Base-by-base conservation (phyloP, 345 rosid species). In the Odontarrhena argentea region DNA sequence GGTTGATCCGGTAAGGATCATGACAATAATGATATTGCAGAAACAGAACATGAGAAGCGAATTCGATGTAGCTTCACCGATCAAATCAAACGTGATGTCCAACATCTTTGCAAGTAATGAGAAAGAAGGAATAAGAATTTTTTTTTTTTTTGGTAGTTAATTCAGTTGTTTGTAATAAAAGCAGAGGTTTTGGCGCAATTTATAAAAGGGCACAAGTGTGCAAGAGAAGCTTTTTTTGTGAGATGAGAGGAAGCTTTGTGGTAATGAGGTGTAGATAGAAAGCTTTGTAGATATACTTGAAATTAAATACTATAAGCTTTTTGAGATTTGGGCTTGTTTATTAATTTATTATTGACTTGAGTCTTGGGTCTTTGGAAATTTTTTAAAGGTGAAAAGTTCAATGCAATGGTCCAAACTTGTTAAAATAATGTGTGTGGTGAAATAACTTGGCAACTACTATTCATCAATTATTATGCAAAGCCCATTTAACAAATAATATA, bases 11-110 rank as follows among this genome's bases (percentile, higher is more conserved):
- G 66, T 65, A 7, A 73, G 45, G 48, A 73, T 73, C 1, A 73
- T 58, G 49, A 65, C 71, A 25, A 73, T 65, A n/a, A 73, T 73
- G 8, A 73, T 26, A 35, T 73, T 73, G 61, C 71, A 73, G 49
- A 73, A 73, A 44, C 76, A 73, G 55, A 73, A 73, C 71, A 73
- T 73, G 15, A 73, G 76, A 51, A 73, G 76, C 12, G 76, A 73
- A n/a, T 73, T 73, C 55, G 71, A 73, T 0, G 67, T 59, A 10
- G 55, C 76, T 35, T 73, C 67, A 36, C 71, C 71, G 9, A 73
- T 60, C 71, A 66, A 26, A 24, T 43, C 71, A 34, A 58, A 65
- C 1, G 76, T 67, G 49, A 73, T 65, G 42, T 65, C 49, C 71
- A 73, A 42, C 76, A 66, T 73, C 49, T 43, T 58, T 50, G 59